Evolutionary conservation across 192 early-diverging fungal genomes (phyloP).

Genomic region (Mycoemilia scoparia): DNA sequence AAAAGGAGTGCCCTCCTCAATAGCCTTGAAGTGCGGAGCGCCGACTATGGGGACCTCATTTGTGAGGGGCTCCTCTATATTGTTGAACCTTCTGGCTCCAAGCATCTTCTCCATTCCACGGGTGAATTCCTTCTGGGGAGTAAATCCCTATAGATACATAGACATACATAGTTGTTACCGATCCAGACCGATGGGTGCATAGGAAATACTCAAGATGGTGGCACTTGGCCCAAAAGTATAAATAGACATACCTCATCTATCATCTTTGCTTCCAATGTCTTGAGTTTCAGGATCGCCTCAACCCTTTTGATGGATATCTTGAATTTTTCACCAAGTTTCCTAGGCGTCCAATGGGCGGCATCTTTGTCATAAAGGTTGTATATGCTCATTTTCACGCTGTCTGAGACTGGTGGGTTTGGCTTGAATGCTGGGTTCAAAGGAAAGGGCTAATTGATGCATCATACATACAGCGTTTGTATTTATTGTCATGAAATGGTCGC

Average conservation of each 20-base stretch:
- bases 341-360: constrained; percentile 40
- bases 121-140: constrained; percentile 47
- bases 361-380: constrained; percentile 45
- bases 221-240: constrained; percentile 1
- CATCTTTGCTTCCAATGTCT: constrained; percentile 59
- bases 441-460: constrained; percentile 40
- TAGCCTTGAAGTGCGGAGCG: constrained; percentile 57
- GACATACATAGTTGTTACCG: constrained; percentile 10
- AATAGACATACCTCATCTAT: too few relatives aligned
- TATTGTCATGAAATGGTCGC: constrained; percentile 3
- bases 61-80: constrained; percentile 35
- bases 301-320: constrained; percentile 64
- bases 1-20: constrained; percentile 63
- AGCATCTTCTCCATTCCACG: constrained; percentile 75
- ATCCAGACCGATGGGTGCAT: not conserved
- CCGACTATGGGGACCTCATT: constrained; percentile 36
- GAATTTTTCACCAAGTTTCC: constrained; percentile 48
- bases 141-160: too few relatives aligned
- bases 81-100: constrained; percentile 9
- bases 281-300: constrained; percentile 79
- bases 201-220: not conserved
- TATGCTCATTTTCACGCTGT: constrained; percentile 48
- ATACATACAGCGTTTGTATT: constrained; percentile 14
- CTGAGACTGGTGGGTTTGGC: constrained; percentile 52
- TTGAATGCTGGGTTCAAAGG: constrained; percentile 80